Conservation (phyloP, 2,329 filamentous ascomycete species). For the Aureobasidium musti region DNA sequence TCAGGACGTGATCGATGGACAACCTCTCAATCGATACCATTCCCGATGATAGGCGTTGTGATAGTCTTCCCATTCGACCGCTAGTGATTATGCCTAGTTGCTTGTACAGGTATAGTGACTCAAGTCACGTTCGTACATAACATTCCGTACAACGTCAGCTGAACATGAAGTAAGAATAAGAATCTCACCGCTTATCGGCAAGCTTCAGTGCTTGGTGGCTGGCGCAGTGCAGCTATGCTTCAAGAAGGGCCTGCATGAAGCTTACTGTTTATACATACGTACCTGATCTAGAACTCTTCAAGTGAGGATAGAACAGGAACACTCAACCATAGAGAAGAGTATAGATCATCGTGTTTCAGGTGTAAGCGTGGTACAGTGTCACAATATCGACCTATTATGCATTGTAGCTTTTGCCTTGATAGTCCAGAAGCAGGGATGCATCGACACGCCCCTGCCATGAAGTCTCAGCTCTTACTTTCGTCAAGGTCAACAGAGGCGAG, state of each 20-base stretch:
- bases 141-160: no score
- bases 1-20: no score
- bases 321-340: neutral
- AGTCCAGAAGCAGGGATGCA: neutral
- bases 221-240: neutral
- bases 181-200: conserved; percentile 9
- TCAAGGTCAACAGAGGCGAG: neutral
- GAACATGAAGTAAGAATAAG: neutral
- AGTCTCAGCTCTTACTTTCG: neutral
- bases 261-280: neutral
- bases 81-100: neutral
- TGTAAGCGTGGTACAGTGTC: neutral
- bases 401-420: neutral
- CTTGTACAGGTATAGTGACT: neutral
- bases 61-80: no score
- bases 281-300: neutral
- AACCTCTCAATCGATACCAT: no score
- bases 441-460: neutral
- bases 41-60: no score
- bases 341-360: neutral
- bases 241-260: neutral
- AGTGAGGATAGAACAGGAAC: neutral
- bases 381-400: neutral
- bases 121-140: neutral
- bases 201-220: neutral